Percentiles rank a stretch among this genome's conserved stretches.
Conservation (phyloP, 2,329 filamentous ascomycete species). For the Cladosporium halotolerans region DNA sequence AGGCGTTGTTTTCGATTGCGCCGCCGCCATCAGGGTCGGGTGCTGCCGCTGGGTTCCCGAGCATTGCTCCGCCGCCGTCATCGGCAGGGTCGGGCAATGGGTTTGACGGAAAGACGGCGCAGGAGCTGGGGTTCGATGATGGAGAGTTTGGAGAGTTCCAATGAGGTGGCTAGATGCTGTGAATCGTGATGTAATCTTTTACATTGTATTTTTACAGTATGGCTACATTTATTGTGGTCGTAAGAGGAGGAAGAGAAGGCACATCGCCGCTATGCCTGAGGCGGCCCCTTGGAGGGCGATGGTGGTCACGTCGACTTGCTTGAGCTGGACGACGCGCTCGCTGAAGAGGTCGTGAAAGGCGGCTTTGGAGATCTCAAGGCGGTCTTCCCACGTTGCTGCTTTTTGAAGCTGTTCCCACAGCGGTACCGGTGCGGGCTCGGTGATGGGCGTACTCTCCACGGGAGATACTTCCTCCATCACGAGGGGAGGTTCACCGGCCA, state of each 20-base stretch:
- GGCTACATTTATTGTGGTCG: conserved; percentile 18
- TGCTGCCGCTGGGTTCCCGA: conserved; percentile 45
- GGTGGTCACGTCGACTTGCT: conserved; percentile 41
- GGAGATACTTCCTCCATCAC: too few species aligned
- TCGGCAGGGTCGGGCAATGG: conserved; percentile 31
- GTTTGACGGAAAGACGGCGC: conserved; percentile 30
- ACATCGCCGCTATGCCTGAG: conserved; percentile 33
- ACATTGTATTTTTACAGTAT: conserved; percentile 5
- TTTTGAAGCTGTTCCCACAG: conserved; percentile 4
- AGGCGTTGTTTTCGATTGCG: conserved; percentile 63
- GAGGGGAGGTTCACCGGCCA: neutral
- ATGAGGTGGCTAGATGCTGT: conserved; percentile 24
- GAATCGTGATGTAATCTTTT: neutral
- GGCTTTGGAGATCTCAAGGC: conserved; percentile 14
- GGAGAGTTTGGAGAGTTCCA: conserved; percentile 83
- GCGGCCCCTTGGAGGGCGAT: conserved; percentile 40
- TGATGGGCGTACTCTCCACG: neutral
- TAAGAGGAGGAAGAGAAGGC: conserved; percentile 30
- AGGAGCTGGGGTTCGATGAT: conserved; percentile 76
- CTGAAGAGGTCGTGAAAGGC: conserved; percentile 33
- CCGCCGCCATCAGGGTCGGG: conserved; percentile 56
- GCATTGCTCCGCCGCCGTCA: conserved; percentile 66
- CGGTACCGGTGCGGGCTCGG: neutral
- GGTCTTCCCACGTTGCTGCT: conserved; percentile 6
- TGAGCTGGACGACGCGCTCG: conserved; percentile 39